A percentile compares a stretch with the other conserved stretches of the same genome.
These are phyloP conservation scores for Colletotrichum ledebouriae DNA, from an alignment of 2,329 filamentous ascomycete genomes.

Conservation along the genomic window DNA sequence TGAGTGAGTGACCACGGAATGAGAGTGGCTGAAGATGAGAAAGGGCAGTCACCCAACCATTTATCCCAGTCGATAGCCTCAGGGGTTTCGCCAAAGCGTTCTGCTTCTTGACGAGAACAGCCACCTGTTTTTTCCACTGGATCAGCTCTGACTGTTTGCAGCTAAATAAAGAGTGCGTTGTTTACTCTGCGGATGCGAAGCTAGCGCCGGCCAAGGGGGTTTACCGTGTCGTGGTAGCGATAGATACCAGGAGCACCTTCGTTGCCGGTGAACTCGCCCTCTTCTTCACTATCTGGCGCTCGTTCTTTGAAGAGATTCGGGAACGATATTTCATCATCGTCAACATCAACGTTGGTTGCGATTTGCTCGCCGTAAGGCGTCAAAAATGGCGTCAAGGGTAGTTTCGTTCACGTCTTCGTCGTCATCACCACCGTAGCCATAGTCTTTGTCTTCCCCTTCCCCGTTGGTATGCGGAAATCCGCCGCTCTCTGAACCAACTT, in stretches of 20 bases:
- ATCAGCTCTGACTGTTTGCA: not conserved
- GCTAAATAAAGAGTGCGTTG: not conserved
- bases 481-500: not conserved
- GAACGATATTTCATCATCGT: not conserved
- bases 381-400: not conserved
- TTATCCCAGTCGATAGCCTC: not conserved
- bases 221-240: not conserved
- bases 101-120: not conserved
- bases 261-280: constrained; percentile 1
- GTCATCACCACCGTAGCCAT: not conserved
- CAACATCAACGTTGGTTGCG: not conserved
- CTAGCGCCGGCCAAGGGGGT: too few species aligned
- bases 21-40: not conserved
- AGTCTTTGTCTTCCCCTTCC: not conserved
- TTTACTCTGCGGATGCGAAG: too few species aligned
- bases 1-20: too few species aligned
- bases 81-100: not conserved
- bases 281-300: not conserved
- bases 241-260: not conserved
- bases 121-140: not conserved
- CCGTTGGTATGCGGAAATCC: constrained; percentile 7
- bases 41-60: not conserved
- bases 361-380: not conserved
- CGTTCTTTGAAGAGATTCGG: not conserved
- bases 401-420: not conserved